Conservation (phyloP, 805 yeast species). For the Scheffersomyces spartinae region DNA sequence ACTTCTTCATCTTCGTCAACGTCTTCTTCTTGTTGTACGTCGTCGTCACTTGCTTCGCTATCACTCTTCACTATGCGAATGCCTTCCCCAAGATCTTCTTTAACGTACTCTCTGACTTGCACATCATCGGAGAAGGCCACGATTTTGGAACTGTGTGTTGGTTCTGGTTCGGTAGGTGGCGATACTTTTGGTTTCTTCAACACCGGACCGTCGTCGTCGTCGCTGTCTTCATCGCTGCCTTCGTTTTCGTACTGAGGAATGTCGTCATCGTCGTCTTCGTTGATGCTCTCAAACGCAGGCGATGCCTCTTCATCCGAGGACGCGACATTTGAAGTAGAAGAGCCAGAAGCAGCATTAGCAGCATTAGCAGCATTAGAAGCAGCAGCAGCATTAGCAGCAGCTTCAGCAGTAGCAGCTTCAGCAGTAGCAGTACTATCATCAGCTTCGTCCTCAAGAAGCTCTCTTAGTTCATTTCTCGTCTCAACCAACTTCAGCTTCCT, state of each 20-base stretch:
- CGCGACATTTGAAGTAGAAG: slow-evolving; percentile 3
- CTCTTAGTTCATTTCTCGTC: slow-evolving; percentile 4
- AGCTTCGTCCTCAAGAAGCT: slow-evolving; percentile 1
- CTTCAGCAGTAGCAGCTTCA: slow-evolving; percentile 1
- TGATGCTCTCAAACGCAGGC: slow-evolving; percentile 12
- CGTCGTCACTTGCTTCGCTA: slow-evolving; percentile 4
- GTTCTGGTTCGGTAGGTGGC: slow-evolving; percentile 12
- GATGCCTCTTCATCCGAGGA: slow-evolving; percentile 18
- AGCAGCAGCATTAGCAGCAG: slow-evolving; percentile 5
- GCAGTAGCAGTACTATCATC: not conserved
- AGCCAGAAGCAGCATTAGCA: slow-evolving; percentile 1
- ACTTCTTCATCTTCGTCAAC: slow-evolving; percentile 8
- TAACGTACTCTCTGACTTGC: slow-evolving; percentile 28
- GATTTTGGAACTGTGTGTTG: slow-evolving; percentile 13
- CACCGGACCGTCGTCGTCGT: slow-evolving; percentile 9
- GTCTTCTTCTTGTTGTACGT: slow-evolving; percentile 5
- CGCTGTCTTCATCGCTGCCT: slow-evolving; percentile 9
- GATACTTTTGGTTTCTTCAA: slow-evolving; percentile 8
- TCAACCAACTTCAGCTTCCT: slow-evolving; percentile 15
- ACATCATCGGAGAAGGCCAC: slow-evolving; percentile 33
- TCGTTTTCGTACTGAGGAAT: slow-evolving; percentile 9
- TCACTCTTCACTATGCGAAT: slow-evolving; percentile 13
- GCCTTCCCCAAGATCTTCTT: slow-evolving; percentile 20
- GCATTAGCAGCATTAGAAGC: slow-evolving; percentile 1
- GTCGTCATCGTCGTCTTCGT: slow-evolving; percentile 9